These are phyloP conservation scores for Cystobasidium pallidum DNA, from an alignment of 1,284 basidiomycete species.

Conservation along the genomic window DNA sequence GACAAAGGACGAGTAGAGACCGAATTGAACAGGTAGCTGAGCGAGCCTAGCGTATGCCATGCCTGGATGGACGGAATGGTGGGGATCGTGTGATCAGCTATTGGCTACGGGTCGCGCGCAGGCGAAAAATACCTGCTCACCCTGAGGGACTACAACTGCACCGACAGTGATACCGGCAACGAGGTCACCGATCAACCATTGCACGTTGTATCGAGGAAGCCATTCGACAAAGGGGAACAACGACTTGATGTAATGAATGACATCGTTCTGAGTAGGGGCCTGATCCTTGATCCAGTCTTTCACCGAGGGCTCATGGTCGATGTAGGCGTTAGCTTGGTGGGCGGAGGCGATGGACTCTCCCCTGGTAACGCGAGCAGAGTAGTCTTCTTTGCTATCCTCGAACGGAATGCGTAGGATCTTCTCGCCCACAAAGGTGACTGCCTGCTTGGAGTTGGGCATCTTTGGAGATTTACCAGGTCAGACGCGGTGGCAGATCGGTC, in stretches of 20 bases:
- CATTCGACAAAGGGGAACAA: constrained; percentile 83
- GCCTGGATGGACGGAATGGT: constrained; percentile 19
- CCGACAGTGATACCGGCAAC: constrained; percentile 88
- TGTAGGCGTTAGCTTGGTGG: constrained; percentile 35
- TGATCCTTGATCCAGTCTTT: constrained; percentile 43
- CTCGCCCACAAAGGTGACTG: constrained; percentile 35
- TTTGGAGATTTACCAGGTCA: background rate
- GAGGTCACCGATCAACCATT: constrained; percentile 67
- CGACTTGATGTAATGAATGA: constrained; percentile 65
- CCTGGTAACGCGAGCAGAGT: constrained; percentile 36
- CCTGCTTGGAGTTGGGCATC: constrained; percentile 8
- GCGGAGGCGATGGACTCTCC: constrained; percentile 40
- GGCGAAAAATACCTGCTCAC: constrained; percentile 55
- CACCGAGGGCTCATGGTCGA: constrained; percentile 45
- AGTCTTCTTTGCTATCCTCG: constrained; percentile 31
- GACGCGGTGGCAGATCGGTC: background rate
- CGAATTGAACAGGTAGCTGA: constrained; percentile 80
- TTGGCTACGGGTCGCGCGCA: background rate
- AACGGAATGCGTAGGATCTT: constrained; percentile 42
- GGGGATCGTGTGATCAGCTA: background rate
- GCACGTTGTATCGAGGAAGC: constrained; percentile 74
- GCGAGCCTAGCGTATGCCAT: constrained; percentile 73
- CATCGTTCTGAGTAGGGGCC: constrained; percentile 57
- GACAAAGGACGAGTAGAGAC: constrained; percentile 87
- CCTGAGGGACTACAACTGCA: constrained; percentile 85